phyloP scores from a whole-genome alignment of 1,139 yeast species.

The Saccharomyces hybrid region DNA sequence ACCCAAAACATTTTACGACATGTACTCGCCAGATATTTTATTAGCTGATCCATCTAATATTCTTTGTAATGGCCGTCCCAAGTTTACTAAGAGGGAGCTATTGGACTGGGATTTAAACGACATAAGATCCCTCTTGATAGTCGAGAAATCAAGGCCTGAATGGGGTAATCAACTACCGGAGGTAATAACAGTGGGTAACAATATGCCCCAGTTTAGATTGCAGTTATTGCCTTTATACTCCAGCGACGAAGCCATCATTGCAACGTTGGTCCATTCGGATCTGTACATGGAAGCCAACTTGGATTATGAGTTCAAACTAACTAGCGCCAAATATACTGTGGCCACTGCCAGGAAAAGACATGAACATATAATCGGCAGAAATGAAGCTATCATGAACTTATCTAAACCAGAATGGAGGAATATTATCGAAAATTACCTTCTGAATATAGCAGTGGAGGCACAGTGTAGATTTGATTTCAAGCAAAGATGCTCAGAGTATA shows the following conservation, averaged over 20 bases:
- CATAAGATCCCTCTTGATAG: slow-evolving; percentile 50
- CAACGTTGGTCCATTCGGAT: slow-evolving; percentile 46
- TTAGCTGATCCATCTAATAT: slow-evolving; percentile 32
- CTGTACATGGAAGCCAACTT: slow-evolving; percentile 52
- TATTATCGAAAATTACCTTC: slow-evolving; percentile 54
- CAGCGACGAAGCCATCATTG: slow-evolving; percentile 42
- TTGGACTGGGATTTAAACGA: slow-evolving; percentile 63
- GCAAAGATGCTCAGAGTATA: slow-evolving; percentile 39
- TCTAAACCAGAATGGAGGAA: slow-evolving; percentile 59
- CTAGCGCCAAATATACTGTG: slow-evolving; percentile 55
- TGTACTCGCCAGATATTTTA: slow-evolving; percentile 48
- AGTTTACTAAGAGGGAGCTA: slow-evolving; percentile 50
- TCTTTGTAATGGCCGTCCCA: slow-evolving; percentile 49
- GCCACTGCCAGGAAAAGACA: slow-evolving; percentile 49
- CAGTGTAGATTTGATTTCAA: slow-evolving; percentile 58
- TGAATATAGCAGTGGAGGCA: slow-evolving; percentile 61
- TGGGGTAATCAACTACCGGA: slow-evolving; percentile 48
- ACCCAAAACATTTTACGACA: slow-evolving; percentile 44
- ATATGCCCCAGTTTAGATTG: slow-evolving; percentile 33
- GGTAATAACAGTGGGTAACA: slow-evolving; percentile 24
- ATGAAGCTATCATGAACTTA: slow-evolving; percentile 28
- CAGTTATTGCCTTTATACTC: slow-evolving; percentile 45
- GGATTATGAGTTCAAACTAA: slow-evolving; percentile 44
- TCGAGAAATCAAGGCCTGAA: slow-evolving; percentile 42
- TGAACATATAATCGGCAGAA: slow-evolving; percentile 24